phyloP scores from a whole-genome alignment of 306 rosid genomes.

The Fragaria ananassa region DNA sequence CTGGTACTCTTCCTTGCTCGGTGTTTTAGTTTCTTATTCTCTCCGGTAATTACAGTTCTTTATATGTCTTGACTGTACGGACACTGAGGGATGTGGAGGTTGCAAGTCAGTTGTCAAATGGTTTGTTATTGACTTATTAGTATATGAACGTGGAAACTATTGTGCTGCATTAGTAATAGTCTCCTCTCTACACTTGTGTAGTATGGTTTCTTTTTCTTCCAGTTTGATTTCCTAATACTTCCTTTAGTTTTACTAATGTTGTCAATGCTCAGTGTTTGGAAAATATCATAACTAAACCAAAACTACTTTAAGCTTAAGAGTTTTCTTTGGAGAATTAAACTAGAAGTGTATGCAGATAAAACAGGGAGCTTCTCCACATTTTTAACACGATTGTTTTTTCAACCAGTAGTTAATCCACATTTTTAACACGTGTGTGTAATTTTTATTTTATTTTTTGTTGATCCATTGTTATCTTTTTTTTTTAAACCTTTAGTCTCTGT shows the following conservation, averaged over 20 bases:
- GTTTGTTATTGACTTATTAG: neutral
- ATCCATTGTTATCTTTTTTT: neutral
- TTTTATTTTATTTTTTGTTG: neutral
- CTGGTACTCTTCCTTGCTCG: conserved; percentile 51
- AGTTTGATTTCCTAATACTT: neutral
- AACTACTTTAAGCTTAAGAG: neutral
- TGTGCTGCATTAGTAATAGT: neutral
- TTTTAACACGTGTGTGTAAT: neutral
- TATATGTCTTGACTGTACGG: neutral
- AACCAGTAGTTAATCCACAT: neutral
- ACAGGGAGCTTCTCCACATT: neutral
- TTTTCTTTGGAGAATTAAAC: neutral
- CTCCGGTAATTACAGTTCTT: neutral
- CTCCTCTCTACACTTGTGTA: neutral
- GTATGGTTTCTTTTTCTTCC: neutral
- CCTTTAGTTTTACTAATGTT: neutral
- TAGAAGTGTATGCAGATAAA: neutral
- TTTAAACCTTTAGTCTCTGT: neutral
- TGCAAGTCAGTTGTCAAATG: neutral
- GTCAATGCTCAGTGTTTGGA: neutral
- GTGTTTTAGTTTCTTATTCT: conserved; percentile 2
- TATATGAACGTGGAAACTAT: neutral
- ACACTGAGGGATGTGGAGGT: neutral
- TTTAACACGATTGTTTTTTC: neutral
- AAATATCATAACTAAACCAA: neutral